These are phyloP conservation scores for Plantago elongata DNA, from an alignment of 257 asterid genomes.

Conservation along the genomic window DNA sequence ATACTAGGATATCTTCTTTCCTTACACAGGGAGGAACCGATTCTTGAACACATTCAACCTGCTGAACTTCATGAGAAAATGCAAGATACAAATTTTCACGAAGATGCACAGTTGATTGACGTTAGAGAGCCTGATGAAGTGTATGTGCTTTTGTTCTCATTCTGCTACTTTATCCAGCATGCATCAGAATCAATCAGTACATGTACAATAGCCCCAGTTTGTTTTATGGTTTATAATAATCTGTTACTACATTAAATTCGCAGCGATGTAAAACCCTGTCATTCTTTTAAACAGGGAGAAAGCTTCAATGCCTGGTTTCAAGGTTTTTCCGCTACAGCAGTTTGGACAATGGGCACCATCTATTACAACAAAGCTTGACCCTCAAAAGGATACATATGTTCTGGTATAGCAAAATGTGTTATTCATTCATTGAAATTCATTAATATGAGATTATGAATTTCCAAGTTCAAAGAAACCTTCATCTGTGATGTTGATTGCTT, in stretches of 20 bases:
- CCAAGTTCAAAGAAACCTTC: background rate
- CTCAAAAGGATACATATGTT: conserved; percentile 85
- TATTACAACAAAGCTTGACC: conserved; percentile 59
- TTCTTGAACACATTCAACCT: conserved; percentile 68
- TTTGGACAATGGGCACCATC: conserved; percentile 94
- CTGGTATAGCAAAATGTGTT: conserved; percentile 34
- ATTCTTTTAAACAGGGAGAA: conserved; percentile 44
- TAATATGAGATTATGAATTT: background rate
- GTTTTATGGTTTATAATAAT: background rate
- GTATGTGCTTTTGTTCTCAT: conserved; percentile 38
- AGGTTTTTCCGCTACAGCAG: conserved; percentile 88
- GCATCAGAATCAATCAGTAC: conserved; percentile 7
- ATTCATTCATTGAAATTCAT: background rate
- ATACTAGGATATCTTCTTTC: conserved; percentile 23
- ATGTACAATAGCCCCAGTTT: background rate
- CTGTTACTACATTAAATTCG: background rate
- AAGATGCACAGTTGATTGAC: conserved; percentile 87
- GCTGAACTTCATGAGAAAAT: conserved; percentile 68
- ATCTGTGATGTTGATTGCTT: background rate
- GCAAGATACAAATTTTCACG: conserved; percentile 75
- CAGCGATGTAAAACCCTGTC: conserved; percentile 11
- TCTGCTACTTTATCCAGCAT: conserved; percentile 11
- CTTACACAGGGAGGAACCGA: conserved; percentile 59
- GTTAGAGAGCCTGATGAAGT: conserved; percentile 99
- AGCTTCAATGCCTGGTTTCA: conserved; percentile 76